Evolutionary conservation across 805 yeast genomes (phyloP), one percentile per base, ranked within the genome.

Genomic region (Pichia manshurica): DNA sequence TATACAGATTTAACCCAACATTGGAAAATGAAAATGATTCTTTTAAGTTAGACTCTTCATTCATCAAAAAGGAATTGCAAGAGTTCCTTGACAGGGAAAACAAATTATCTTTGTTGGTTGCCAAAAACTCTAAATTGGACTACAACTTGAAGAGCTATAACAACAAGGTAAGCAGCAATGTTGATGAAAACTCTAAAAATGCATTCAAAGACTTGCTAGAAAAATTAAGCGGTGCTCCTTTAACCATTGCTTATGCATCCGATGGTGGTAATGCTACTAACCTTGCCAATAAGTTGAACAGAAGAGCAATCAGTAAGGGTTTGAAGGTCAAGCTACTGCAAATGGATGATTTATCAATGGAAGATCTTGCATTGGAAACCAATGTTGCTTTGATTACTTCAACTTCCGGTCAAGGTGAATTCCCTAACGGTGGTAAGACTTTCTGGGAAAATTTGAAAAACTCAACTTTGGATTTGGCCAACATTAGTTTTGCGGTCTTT

Each of bases 221-320:
- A 55, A 96, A 96, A 21, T 73, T 91, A 50, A 79, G 88, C 29
- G 97, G 98, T 32, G 96, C 96, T 29, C 97, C 97, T 44, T 65
- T 89, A 52, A 82, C 91, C 12, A 77, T 88, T 52, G 82, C 88
- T 20, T 88, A 77, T 67, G 96, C 96, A 5, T 87, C 96, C 19
- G 96, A 88, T 61, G 96, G 95, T 62, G 96, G 96, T 44, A 84
- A 80, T 56, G 96, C 95, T 38, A 85, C 85, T 59, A 75, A 73
- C 40, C 72, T 88, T n/a, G 95, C 95, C 33, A 84, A 82, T 64
- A 80, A 87, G 60, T 71, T 88, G 50, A 82, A 81, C 48, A 74
- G 84, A 55, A 84, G 95, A 56, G 96, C 93, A 15, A 70, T 82
- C 54, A 84, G 82, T 28, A 78, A 95, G 57, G 95, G 91, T 29